Base-by-base conservation (phyloP, 1,284 basidiomycete genomes). In the Malassezia psittaci region DNA sequence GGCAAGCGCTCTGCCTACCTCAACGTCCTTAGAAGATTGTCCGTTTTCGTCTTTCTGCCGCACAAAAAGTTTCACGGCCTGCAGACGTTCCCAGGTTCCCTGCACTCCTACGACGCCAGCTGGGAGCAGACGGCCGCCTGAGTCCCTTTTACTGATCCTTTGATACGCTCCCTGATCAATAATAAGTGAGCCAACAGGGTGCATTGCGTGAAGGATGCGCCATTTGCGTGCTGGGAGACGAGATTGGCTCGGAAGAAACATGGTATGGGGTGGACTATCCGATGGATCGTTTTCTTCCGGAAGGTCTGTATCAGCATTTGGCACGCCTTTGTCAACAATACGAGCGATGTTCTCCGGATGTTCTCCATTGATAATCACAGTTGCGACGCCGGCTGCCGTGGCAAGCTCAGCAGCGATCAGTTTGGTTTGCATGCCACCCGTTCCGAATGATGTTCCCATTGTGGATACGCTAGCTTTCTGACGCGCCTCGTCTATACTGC, bases 391-490 rank as follows among this genome's bases (percentile, higher is more conserved):
- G 0, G 91, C 93, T 0, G 85, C 90, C 0, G 88, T 94, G 0
- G 93, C 91, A 13, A 99, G 87, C 73, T 98, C 94, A 0, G 94
- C 93, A 1, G 93, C 93, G 61, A 98, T 94, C 58, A 98, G 83
- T 74, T 98, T 99, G 6, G 94, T 98, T 77, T 94, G 90, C 94
- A 98, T 98, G 5, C 94, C 94, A 1, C 93, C 94, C 2, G 94
- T 98, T 0, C 93, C 94, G 11, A 99, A 81, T 61, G 82, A 88
- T 0, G 89, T 91, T 0, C 93, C 94, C 5, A 93, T 80, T 0
- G 90, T 96, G 2, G 83, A 83, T 0, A 90, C 94, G 66, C 86
- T 88, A 3, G 96, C 89, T 81, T 88, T 80, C 16, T 82, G 77
- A 21, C 90, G 83, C 59, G 94, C 89, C 24, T 81, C 82, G 21